These are phyloP conservation scores for Naganishia cerealis DNA, from an alignment of 1,284 basidiomycete species.

Conservation along the genomic window DNA sequence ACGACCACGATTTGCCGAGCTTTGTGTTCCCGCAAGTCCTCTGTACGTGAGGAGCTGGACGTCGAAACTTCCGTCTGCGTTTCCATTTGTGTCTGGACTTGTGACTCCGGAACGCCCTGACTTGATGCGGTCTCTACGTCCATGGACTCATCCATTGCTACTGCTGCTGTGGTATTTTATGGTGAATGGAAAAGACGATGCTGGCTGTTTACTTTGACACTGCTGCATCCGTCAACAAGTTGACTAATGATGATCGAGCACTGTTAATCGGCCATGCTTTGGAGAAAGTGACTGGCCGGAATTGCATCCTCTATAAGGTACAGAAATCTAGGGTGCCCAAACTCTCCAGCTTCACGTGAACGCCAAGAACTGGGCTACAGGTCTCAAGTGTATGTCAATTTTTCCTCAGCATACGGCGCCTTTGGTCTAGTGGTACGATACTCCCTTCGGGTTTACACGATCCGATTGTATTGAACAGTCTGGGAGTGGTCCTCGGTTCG, in stretches of 20 bases:
- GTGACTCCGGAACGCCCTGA: not conserved
- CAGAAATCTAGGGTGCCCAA: too few relatives aligned
- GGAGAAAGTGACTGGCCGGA: too few relatives aligned
- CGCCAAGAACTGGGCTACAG: too few relatives aligned
- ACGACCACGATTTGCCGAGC: not conserved
- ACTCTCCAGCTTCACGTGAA: too few relatives aligned
- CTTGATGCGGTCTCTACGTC: constrained; percentile 1
- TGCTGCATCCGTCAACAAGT: too few relatives aligned
- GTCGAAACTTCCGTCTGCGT: not conserved
- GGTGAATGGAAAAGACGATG: not conserved
- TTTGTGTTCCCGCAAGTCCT: not conserved
- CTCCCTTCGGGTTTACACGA: constrained; percentile 21
- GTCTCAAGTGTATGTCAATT: too few relatives aligned
- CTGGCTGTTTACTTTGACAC: constrained; percentile 2
- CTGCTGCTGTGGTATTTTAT: not conserved
- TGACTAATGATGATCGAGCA: too few relatives aligned
- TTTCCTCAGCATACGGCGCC: not conserved
- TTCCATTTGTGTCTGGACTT: constrained; percentile 1
- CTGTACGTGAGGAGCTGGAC: not conserved
- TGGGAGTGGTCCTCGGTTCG: constrained; percentile 31
- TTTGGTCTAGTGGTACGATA: constrained; percentile 30
- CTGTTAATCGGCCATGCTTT: too few relatives aligned
- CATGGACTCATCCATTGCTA: constrained; percentile 4
- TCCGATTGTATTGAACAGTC: constrained; percentile 24
- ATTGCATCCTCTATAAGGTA: too few relatives aligned